Evolutionary conservation across 179 eudicot genomes (phyloP).

Genomic region (Nepenthes alata): DNA sequence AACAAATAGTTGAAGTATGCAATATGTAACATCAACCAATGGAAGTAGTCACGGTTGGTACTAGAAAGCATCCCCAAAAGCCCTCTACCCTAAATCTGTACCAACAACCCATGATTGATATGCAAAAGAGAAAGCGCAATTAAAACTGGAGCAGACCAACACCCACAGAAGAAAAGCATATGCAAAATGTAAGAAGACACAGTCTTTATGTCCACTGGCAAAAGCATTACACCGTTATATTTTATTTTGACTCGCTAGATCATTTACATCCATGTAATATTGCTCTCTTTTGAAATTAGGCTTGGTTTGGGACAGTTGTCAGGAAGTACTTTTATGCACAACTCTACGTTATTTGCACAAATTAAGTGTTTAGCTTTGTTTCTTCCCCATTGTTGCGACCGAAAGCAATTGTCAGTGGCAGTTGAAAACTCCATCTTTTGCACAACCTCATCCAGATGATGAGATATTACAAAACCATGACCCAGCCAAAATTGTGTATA

Average conservation of each 20-base stretch:
- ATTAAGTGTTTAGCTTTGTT: too few relatives aligned
- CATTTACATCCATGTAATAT: background rate
- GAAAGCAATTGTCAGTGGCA: too few relatives aligned
- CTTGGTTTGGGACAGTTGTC: too few relatives aligned
- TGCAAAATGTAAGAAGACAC: conserved; percentile 4
- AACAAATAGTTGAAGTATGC: background rate
- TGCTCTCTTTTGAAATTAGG: too few relatives aligned
- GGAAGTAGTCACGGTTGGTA: conserved; percentile 2
- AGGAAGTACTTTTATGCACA: too few relatives aligned
- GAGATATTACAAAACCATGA: too few relatives aligned
- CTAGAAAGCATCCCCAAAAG: conserved; percentile 3
- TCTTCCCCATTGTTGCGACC: too few relatives aligned
- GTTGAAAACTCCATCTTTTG: too few relatives aligned
- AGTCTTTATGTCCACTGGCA: conserved; percentile 5
- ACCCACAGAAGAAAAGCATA: conserved; percentile 2
- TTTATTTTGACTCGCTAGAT: conserved; percentile 3
- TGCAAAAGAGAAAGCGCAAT: conserved; percentile 4
- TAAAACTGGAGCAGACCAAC: background rate
- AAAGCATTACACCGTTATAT: conserved; percentile 4
- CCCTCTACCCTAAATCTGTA: conserved; percentile 4
- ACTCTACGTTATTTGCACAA: too few relatives aligned
- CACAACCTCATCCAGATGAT: too few relatives aligned
- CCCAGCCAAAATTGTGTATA: too few relatives aligned
- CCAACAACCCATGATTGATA: background rate
- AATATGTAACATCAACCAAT: conserved; percentile 1